Evolutionary conservation across 306 rosid genomes (phyloP).

Genomic region (Rosa chinensis): DNA sequence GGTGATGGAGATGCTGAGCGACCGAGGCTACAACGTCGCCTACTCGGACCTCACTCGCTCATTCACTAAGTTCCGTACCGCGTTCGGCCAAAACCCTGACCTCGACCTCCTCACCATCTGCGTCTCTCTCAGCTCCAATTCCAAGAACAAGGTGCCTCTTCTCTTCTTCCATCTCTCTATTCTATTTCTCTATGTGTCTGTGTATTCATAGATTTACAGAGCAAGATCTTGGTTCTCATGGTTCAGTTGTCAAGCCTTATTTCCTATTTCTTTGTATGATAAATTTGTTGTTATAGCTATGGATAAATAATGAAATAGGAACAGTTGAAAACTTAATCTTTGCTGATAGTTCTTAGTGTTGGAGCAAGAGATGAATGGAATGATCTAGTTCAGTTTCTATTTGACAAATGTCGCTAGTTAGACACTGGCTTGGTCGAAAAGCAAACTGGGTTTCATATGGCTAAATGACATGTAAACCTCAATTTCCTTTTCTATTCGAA

Average conservation of each 20-base stretch:
- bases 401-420: no score
- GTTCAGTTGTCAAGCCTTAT: no score
- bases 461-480: neutral
- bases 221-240: no score
- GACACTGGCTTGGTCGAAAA: neutral
- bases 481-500: neutral
- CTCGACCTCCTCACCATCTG: conserved; percentile 25
- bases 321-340: neutral
- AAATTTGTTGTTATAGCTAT: no score
- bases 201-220: no score
- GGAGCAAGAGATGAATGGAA: neutral
- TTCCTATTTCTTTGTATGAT: neutral
- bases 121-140: conserved; percentile 31
- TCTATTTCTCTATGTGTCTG: neutral
- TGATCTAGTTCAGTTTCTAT: neutral
- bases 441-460: neutral
- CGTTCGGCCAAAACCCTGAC: conserved; percentile 37
- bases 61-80: conserved; percentile 34
- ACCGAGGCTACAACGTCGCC: conserved; percentile 50
- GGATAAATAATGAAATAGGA: neutral
- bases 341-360: neutral
- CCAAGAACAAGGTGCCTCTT: conserved; percentile 31
- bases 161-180: neutral
- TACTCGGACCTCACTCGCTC: conserved; percentile 35
- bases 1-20: conserved; percentile 45